Conservation (phyloP, 1,284 basidiomycete genomes). For the Mrakiaceae sp. region DNA sequence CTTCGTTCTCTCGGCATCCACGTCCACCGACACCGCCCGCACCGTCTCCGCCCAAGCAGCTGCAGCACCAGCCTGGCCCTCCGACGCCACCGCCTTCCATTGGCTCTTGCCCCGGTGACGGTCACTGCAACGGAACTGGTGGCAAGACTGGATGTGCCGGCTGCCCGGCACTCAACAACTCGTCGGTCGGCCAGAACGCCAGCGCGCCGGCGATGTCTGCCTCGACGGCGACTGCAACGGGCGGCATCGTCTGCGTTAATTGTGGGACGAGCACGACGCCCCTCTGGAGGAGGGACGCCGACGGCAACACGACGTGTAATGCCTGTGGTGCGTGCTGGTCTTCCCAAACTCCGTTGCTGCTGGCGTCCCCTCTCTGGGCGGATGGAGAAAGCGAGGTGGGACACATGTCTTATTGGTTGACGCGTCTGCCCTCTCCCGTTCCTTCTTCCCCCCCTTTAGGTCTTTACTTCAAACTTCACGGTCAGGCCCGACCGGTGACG, state of each 20-base stretch:
- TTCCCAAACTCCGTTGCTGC: slow-evolving; percentile 22
- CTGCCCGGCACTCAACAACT: slow-evolving; percentile 87
- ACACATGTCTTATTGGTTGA: slow-evolving; percentile 15
- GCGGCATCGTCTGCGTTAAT: slow-evolving; percentile 80
- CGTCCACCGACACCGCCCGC: neutral
- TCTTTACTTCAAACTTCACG: slow-evolving; percentile 95
- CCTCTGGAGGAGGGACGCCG: slow-evolving; percentile 84
- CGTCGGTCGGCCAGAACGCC: slow-evolving; percentile 17
- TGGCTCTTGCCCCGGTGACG: slow-evolving; percentile 88
- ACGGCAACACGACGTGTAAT: slow-evolving; percentile 71
- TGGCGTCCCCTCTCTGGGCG: slow-evolving; percentile 26
- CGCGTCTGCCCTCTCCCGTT: neutral
- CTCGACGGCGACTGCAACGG: slow-evolving; percentile 39
- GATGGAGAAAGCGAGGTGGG: neutral
- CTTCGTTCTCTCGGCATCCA: neutral
- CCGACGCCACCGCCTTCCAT: slow-evolving; percentile 1
- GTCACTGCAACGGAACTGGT: slow-evolving; percentile 87
- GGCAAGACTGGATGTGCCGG: slow-evolving; percentile 81
- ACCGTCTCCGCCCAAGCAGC: too few species aligned
- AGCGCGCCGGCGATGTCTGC: slow-evolving; percentile 21
- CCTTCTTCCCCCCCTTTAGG: slow-evolving; percentile 41
- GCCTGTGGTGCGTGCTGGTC: slow-evolving; percentile 67
- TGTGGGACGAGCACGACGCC: slow-evolving; percentile 91
- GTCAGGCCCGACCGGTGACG: slow-evolving; percentile 88
- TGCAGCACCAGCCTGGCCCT: neutral